Percentiles rank a stretch among this genome's conserved stretches.
These are phyloP conservation scores for Papiliotrema laurentii DNA, from an alignment of 1,284 basidiomycete genomes.

Conservation along the genomic window DNA sequence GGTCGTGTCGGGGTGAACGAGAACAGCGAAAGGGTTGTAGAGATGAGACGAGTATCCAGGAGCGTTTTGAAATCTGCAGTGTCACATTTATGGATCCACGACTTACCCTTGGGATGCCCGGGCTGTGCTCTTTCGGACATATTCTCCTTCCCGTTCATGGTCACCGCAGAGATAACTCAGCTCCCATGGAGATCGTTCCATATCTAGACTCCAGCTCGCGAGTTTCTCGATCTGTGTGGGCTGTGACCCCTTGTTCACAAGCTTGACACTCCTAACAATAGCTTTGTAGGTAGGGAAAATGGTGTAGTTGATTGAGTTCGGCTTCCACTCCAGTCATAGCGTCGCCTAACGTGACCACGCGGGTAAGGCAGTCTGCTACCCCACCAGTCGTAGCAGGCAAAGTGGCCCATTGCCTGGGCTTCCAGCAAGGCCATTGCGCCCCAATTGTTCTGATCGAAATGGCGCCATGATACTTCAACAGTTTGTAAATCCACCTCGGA, in stretches of 20 bases:
- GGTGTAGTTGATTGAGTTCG: conserved; percentile 26
- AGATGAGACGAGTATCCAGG: conserved; percentile 30
- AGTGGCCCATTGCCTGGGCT: too few species aligned
- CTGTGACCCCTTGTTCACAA: conserved; percentile 15
- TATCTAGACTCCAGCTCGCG: conserved; percentile 21
- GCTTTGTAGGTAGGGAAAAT: conserved; percentile 17
- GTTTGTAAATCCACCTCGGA: too few species aligned
- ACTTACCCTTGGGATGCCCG: conserved; percentile 30
- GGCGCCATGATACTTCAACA: too few species aligned
- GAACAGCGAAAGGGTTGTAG: conserved; percentile 31
- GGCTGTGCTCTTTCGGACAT: conserved; percentile 15
- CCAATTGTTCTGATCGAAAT: too few species aligned
- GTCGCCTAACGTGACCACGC: too few species aligned
- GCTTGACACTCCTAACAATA: conserved; percentile 12
- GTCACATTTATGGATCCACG: neutral
- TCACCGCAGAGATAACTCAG: conserved; percentile 25
- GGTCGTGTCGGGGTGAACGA: conserved; percentile 18
- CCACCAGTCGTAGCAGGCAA: too few species aligned
- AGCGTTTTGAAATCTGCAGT: conserved; percentile 19
- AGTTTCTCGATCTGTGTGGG: conserved; percentile 16
- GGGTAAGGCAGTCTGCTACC: too few species aligned
- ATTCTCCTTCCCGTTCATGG: conserved; percentile 23
- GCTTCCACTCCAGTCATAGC: too few species aligned
- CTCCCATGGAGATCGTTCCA: conserved; percentile 21
- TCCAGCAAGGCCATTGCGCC: too few species aligned